Evolutionary conservation across 2,329 filamentous ascomycete species (phyloP).

Genomic region (Diplodia mutila): DNA sequence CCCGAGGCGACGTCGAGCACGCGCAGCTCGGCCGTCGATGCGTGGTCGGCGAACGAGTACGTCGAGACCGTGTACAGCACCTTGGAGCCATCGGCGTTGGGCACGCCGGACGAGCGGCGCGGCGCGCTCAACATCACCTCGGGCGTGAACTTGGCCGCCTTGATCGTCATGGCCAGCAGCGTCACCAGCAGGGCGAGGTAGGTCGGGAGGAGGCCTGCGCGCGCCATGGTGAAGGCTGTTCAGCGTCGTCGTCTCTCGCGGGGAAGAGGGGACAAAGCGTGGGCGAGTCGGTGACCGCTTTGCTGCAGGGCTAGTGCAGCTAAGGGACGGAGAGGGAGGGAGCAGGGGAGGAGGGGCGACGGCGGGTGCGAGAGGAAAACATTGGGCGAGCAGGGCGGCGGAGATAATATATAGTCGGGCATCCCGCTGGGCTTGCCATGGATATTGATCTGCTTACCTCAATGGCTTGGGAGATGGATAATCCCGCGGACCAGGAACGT

Average conservation of each 20-base stretch:
- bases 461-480: not conserved
- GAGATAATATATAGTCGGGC: conserved; percentile 18
- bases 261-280: too few relatives aligned
- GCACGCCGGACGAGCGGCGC: conserved; percentile 69
- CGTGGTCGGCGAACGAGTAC: conserved; percentile 79
- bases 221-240: conserved; percentile 7
- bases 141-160: conserved; percentile 72
- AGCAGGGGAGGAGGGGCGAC: not conserved
- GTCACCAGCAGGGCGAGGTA: conserved; percentile 21
- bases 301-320: conserved; percentile 1
- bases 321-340: not conserved
- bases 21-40: conserved; percentile 68
- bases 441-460: conserved; percentile 10
- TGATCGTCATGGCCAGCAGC: conserved; percentile 65
- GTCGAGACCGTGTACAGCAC: conserved; percentile 71
- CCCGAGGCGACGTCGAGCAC: conserved; percentile 71
- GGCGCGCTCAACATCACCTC: conserved; percentile 77
- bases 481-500: conserved; percentile 17
- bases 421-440: not conserved
- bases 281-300: not conserved
- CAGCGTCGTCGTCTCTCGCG: too few relatives aligned
- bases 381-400: not conserved
- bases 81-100: conserved; percentile 68
- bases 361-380: not conserved
- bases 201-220: conserved; percentile 9